Percentiles rank a stretch among this genome's conserved stretches.
Conservation (phyloP, 164 flowering plant species). For the Aristolochia fimbriata region DNA sequence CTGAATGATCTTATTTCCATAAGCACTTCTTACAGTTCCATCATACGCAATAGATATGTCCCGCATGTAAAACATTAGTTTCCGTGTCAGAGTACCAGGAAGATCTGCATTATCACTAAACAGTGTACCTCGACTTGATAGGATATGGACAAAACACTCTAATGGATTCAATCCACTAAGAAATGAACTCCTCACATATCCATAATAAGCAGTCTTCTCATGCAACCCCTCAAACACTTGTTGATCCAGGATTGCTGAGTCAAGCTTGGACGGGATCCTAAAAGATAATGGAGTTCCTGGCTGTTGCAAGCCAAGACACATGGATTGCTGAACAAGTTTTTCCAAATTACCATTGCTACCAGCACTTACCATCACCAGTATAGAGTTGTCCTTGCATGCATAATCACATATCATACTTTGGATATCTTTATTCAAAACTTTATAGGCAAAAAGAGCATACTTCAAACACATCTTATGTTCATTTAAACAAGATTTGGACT, state of each 20-base stretch:
- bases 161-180: slow-evolving; percentile 66
- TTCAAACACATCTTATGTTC: background rate
- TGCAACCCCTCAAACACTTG: slow-evolving; percentile 12
- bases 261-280: slow-evolving; percentile 45
- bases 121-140: slow-evolving; percentile 60
- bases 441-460: slow-evolving; percentile 44
- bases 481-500: background rate
- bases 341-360: slow-evolving; percentile 83
- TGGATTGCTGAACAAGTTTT: slow-evolving; percentile 65
- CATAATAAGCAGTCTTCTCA: slow-evolving; percentile 33
- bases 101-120: slow-evolving; percentile 87
- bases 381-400: slow-evolving; percentile 45
- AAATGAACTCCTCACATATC: slow-evolving; percentile 57
- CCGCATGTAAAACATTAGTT: slow-evolving; percentile 81
- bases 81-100: slow-evolving; percentile 72
- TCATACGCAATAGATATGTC: slow-evolving; percentile 67
- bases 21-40: slow-evolving; percentile 82
- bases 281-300: slow-evolving; percentile 54
- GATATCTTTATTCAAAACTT: slow-evolving; percentile 45
- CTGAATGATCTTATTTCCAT: slow-evolving; percentile 79
- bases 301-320: slow-evolving; percentile 78
- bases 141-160: slow-evolving; percentile 74
- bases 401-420: slow-evolving; percentile 42
- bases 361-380: slow-evolving; percentile 66
- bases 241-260: slow-evolving; percentile 50